Evolutionary conservation across 208 protist species (phyloP).

Genomic region (Eutreptiella sp.): DNA sequence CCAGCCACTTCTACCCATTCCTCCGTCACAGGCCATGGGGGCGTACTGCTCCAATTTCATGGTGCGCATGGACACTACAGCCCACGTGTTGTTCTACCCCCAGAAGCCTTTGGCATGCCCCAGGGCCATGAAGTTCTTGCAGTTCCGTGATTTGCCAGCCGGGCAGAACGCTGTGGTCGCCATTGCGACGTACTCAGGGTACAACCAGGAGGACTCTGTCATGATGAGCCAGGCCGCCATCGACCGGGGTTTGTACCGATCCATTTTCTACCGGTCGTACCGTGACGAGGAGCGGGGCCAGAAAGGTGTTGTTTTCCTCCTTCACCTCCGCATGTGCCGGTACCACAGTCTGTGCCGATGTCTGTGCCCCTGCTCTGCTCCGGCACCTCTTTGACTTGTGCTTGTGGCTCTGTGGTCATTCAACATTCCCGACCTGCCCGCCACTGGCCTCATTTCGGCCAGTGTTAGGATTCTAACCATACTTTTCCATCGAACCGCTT

Average conservation of each 20-base stretch:
- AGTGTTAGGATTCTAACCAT: too few species aligned
- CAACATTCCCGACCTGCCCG: too few species aligned
- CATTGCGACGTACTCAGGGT: slow-evolving; percentile 93
- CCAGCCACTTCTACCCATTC: too few species aligned
- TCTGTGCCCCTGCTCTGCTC: too few species aligned
- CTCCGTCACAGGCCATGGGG: slow-evolving; percentile 77
- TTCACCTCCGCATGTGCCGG: too few species aligned
- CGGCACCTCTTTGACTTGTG: too few species aligned
- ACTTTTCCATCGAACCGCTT: too few species aligned
- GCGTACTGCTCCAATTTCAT: slow-evolving; percentile 86
- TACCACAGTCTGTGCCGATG: too few species aligned
- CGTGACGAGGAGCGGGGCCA: slow-evolving; percentile 67
- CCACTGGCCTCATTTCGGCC: too few species aligned
- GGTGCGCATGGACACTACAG: slow-evolving; percentile 84
- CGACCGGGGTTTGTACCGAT: slow-evolving; percentile 82
- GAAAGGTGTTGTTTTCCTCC: too few species aligned
- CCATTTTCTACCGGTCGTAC: slow-evolving; percentile 81
- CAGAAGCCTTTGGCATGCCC: slow-evolving; percentile 87
- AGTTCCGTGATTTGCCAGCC: slow-evolving; percentile 88
- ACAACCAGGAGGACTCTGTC: slow-evolving; percentile 98
- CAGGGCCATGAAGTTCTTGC: slow-evolving; percentile 81
- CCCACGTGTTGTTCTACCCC: slow-evolving; percentile 90
- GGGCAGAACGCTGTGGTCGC: slow-evolving; percentile 92
- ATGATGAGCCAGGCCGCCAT: slow-evolving; percentile 92
- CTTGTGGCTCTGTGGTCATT: too few species aligned